Base-by-base conservation (phyloP, 1,139 yeast genomes). In the Saccharomyces hybrid region DNA sequence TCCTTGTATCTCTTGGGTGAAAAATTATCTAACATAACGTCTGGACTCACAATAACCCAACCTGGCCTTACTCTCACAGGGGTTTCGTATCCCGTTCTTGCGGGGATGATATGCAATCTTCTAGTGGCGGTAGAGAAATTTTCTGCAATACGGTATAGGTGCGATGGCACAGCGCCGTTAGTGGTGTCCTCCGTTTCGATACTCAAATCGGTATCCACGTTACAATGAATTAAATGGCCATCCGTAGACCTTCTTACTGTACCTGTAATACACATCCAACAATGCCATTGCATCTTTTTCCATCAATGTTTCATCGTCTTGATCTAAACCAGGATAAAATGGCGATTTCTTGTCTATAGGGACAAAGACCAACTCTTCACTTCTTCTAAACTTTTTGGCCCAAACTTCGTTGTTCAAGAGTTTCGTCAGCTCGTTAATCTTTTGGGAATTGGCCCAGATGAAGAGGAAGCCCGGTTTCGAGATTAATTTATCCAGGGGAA, bases 191-290 rank as follows among this genome's bases (percentile, higher is more conserved):
- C 68, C 48, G 74, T 72, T 61, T 83, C 83, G 69, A 93, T 77
- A 57, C 85, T 85, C 56, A 90, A 75, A 69, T 91, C 97, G 0
- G 97, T 90, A 66, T 91, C 96, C 42, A 90, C 82, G 66, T 91
- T 91, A 71, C 98, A 91, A 67, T 91, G 95, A 59, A 91, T 90
- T 59, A 91, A 75, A 67, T 88, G 90, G 28, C 79, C 80, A 70
- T 91, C 97, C 0, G 85, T 83, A 1, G 95, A 82, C 62, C 97
- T 78, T 65, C 97, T 77, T 11, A 91, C 91, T 0, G 97, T 91
- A 4, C 97, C 97, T 2, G 96, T 90, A 55, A 91, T 86, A 61
- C 97, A 93, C 97, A 91, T 88, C 86, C 96, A 87, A 64, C 97
- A 91, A 71, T 91, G 97, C 97, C 97, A 90, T 66, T 86, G 95